A percentile compares a stretch with the other conserved stretches of the same genome.
Conservation (phyloP, 495 filamentous ascomycete genomes). For the Paragyromitra xinjiangensis region DNA sequence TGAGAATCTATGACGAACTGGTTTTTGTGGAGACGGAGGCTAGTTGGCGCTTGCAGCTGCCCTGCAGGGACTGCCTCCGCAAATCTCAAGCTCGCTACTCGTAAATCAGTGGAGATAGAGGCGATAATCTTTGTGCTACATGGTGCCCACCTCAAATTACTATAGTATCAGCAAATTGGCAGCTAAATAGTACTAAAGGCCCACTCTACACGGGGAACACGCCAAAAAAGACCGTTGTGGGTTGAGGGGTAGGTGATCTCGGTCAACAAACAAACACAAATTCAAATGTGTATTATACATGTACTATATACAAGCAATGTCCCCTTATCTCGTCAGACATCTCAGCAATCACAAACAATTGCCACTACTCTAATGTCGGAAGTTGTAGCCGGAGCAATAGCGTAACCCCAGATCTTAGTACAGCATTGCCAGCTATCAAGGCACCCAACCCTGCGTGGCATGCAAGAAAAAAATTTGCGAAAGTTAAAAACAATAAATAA, state of each 20-base stretch:
- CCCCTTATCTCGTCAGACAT: slow-evolving; percentile 41
- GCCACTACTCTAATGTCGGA: slow-evolving; percentile 23
- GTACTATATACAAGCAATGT: slow-evolving; percentile 22
- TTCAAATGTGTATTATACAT: slow-evolving; percentile 12
- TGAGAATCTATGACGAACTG: slow-evolving; percentile 44
- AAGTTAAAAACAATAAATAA: slow-evolving; percentile 9
- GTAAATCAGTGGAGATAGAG: slow-evolving; percentile 18
- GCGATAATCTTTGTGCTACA: slow-evolving; percentile 9
- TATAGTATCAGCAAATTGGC: too few species aligned
- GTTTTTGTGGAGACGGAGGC: slow-evolving; percentile 32
- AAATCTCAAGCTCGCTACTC: slow-evolving; percentile 7
- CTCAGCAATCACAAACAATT: not conserved
- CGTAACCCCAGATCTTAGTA: slow-evolving; percentile 27
- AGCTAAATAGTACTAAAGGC: slow-evolving; percentile 9
- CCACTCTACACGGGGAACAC: slow-evolving; percentile 19
- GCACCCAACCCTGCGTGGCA: slow-evolving; percentile 22
- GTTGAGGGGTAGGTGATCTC: slow-evolving; percentile 32
- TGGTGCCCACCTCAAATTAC: slow-evolving; percentile 12
- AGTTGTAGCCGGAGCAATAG: slow-evolving; percentile 34
- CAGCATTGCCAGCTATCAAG: slow-evolving; percentile 20
- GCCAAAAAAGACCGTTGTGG: slow-evolving; percentile 7
- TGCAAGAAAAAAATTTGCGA: not conserved
- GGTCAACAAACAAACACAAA: slow-evolving; percentile 10
- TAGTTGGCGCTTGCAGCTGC: slow-evolving; percentile 39
- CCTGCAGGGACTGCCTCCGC: slow-evolving; percentile 34